Conservation (phyloP, 225 moss, liverwort and hornwort species). For the Physcomitrellopsis africana region DNA sequence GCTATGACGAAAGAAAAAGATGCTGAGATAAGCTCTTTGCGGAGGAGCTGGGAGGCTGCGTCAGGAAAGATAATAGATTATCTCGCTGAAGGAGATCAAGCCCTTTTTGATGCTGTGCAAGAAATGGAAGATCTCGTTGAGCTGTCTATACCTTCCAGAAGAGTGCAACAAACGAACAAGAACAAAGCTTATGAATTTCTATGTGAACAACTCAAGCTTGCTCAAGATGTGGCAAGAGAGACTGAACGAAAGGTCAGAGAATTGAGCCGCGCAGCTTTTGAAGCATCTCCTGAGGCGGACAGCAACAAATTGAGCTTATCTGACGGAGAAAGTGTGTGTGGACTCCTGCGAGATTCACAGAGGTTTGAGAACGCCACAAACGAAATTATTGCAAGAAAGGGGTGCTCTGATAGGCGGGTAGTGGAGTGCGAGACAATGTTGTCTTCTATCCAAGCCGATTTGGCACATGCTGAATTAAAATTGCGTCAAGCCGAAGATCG, state of each 20-base stretch:
- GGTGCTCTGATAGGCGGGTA: constrained; percentile 22
- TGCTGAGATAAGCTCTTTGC: constrained; percentile 42
- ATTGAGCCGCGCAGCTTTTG: constrained; percentile 23
- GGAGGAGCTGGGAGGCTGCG: constrained; percentile 51
- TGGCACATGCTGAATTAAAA: constrained; percentile 30
- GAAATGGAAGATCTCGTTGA: constrained; percentile 57
- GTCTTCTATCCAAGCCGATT: constrained; percentile 23
- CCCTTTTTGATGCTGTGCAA: constrained; percentile 48
- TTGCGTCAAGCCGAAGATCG: constrained; percentile 25
- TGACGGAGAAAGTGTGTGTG: constrained; percentile 17
- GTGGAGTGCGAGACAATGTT: constrained; percentile 29
- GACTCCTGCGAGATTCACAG: constrained; percentile 32
- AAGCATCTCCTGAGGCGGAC: background rate
- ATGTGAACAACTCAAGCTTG: constrained; percentile 40
- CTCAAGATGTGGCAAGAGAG: constrained; percentile 52
- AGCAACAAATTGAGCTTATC: background rate
- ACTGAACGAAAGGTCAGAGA: constrained; percentile 55
- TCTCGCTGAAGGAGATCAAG: constrained; percentile 53
- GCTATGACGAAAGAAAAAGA: constrained; percentile 34
- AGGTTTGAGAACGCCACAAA: constrained; percentile 21
- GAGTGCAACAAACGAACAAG: constrained; percentile 29
- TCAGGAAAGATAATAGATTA: constrained; percentile 43
- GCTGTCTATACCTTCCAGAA: constrained; percentile 24
- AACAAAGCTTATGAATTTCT: constrained; percentile 40
- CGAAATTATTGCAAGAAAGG: constrained; percentile 26